Conservation (phyloP, 169 alveolate genomes). For the Cryptosporidium bovis region DNA sequence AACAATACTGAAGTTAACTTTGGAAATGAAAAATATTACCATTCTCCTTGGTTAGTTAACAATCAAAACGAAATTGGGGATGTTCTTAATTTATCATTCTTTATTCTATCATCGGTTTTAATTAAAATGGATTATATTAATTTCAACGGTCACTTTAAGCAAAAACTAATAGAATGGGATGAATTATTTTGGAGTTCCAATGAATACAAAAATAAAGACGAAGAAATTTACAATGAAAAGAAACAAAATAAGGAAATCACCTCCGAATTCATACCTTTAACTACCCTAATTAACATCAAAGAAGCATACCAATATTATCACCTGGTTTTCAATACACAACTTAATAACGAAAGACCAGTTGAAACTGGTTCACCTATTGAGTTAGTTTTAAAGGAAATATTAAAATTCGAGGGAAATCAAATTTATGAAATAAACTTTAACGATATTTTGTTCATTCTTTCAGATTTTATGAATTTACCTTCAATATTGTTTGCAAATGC, state of each 20-base stretch:
- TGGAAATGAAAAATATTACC: conserved; percentile 15
- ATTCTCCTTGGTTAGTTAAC: conserved; percentile 44
- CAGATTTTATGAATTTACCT: conserved; percentile 21
- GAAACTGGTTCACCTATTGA: conserved; percentile 8
- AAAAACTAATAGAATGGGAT: conserved; percentile 43
- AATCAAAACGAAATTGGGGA: conserved; percentile 2
- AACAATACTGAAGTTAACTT: background rate
- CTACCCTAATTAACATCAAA: background rate
- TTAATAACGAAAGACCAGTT: background rate
- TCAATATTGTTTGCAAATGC: conserved; percentile 49
- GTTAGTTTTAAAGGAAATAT: conserved; percentile 8
- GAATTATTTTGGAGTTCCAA: conserved; percentile 30
- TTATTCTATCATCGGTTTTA: conserved; percentile 30
- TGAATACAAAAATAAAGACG: background rate
- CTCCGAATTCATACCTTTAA: conserved; percentile 2
- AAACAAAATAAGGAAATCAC: background rate
- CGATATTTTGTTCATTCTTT: conserved; percentile 26
- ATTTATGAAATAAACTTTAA: conserved; percentile 6
- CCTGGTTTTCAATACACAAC: conserved; percentile 13
- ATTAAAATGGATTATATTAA: conserved; percentile 26
- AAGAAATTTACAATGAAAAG: background rate
- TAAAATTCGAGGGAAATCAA: background rate
- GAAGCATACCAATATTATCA: conserved; percentile 37
- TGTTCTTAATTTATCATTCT: conserved; percentile 20
- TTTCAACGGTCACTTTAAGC: conserved; percentile 6